A percentile compares a stretch with the other conserved stretches of the same genome.
Conservation (phyloP, 495 filamentous ascomycete species). For the Penicillium lividum region DNA sequence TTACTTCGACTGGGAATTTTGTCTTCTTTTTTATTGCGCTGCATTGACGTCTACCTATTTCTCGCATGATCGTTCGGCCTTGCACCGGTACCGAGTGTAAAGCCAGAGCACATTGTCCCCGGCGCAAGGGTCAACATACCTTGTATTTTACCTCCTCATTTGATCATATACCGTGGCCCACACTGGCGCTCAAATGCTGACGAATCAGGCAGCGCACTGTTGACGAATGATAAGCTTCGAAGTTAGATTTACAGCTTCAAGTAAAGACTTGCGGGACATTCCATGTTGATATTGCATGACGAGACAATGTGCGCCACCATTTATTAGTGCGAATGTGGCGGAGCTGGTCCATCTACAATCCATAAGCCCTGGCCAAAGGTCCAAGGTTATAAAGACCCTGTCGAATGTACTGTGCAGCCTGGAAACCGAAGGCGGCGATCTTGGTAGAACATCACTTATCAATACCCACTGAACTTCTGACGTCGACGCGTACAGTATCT, state of each 20-base stretch:
- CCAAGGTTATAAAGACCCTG: not conserved
- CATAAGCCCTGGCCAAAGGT: not conserved
- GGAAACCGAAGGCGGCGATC: not conserved
- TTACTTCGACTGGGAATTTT: not conserved
- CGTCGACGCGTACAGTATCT: not conserved
- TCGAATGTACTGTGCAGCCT: not conserved
- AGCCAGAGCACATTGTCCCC: not conserved
- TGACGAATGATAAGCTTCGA: not conserved
- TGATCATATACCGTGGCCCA: not conserved
- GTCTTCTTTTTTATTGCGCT: not conserved
- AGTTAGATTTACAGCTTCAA: not conserved
- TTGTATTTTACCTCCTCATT: not conserved
- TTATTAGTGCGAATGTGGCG: not conserved
- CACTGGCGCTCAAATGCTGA: not conserved
- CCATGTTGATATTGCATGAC: slow-evolving; percentile 1
- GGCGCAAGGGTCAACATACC: not conserved
- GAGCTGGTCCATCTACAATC: not conserved
- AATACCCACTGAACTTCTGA: not conserved
- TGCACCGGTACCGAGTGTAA: not conserved
- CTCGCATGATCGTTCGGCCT: not conserved
- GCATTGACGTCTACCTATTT: not conserved
- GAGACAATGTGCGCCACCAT: not conserved
- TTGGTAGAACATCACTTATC: not conserved
- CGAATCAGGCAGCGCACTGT: not conserved
- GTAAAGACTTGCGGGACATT: not conserved